Percentiles rank a stretch among this genome's conserved stretches.
These are phyloP conservation scores for Mallotus japonicus DNA, from an alignment of 441 rosid genomes.

Conservation along the genomic window DNA sequence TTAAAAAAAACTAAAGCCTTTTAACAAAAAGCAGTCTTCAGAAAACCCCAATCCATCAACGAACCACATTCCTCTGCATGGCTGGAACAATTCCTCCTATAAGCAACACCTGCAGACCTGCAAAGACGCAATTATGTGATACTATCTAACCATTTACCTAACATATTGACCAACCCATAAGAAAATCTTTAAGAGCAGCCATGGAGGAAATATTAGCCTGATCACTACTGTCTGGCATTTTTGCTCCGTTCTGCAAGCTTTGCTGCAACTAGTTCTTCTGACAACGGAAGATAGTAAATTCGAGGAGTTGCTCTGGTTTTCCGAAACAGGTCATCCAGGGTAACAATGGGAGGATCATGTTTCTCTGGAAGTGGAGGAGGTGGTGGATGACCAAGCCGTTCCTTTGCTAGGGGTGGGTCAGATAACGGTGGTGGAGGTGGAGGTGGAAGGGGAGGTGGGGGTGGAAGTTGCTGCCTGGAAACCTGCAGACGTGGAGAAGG, in stretches of 20 bases:
- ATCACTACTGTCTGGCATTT: slow-evolving; percentile 47
- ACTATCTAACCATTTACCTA: slow-evolving; percentile 35
- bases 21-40: slow-evolving; percentile 22
- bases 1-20: slow-evolving; percentile 24
- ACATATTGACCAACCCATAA: slow-evolving; percentile 27
- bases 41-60: slow-evolving; percentile 28
- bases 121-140: slow-evolving; percentile 39
- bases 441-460: slow-evolving; percentile 58
- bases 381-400: slow-evolving; percentile 56
- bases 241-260: slow-evolving; percentile 52
- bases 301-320: slow-evolving; percentile 92
- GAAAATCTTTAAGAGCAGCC: slow-evolving; percentile 27
- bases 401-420: slow-evolving; percentile 46
- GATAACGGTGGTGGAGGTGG: slow-evolving; percentile 59
- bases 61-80: slow-evolving; percentile 28
- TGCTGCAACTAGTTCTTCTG: slow-evolving; percentile 80
- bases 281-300: slow-evolving; percentile 87
- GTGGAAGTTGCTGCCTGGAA: slow-evolving; percentile 60
- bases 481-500: slow-evolving; percentile 50
- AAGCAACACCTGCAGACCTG: slow-evolving; percentile 50
- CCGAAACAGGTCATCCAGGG: slow-evolving; percentile 87
- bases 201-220: slow-evolving; percentile 22
- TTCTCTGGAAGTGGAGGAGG: slow-evolving; percentile 64
- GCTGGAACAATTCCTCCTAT: slow-evolving; percentile 31
- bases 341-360: slow-evolving; percentile 76